A percentile compares a stretch with the other conserved stretches of the same genome.
Evolutionary conservation across 2,329 filamentous ascomycete species (phyloP).

Genomic region (Colletotrichum sp.): DNA sequence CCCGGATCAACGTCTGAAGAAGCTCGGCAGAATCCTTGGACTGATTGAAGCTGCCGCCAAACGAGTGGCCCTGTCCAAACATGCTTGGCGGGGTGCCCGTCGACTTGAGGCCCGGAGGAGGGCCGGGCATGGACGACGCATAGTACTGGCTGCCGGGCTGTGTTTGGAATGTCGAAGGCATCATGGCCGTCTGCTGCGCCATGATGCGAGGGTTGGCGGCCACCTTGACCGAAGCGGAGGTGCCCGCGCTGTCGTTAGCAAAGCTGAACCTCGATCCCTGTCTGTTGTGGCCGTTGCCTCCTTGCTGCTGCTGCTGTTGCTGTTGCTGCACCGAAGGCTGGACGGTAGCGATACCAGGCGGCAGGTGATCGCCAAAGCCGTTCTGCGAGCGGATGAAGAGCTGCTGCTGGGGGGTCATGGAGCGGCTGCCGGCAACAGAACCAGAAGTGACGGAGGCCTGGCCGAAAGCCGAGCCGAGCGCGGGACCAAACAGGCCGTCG

Average conservation of each 20-base stretch:
- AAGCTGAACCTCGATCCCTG: constrained; percentile 91
- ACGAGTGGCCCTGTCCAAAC: constrained; percentile 88
- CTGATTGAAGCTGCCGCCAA: constrained; percentile 73
- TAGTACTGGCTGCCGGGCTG: constrained; percentile 76
- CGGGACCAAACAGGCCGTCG: constrained; percentile 60
- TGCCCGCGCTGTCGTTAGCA: constrained; percentile 73
- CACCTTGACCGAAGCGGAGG: constrained; percentile 72
- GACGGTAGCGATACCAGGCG: constrained; percentile 61
- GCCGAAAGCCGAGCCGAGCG: constrained; percentile 52
- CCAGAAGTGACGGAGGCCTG: constrained; percentile 55
- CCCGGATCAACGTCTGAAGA: constrained; percentile 82
- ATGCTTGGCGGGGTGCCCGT: constrained; percentile 93
- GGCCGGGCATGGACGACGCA: constrained; percentile 84
- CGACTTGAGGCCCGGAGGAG: constrained; percentile 93
- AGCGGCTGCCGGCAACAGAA: constrained; percentile 67
- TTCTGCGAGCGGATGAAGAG: constrained; percentile 69
- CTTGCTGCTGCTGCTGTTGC: constrained; percentile 64
- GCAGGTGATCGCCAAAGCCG: constrained; percentile 64
- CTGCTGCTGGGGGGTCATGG: constrained; percentile 82
- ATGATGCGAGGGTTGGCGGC: constrained; percentile 81
- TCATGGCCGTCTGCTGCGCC: constrained; percentile 88
- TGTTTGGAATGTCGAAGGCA: constrained; percentile 69
- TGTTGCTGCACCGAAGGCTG: constrained; percentile 60
- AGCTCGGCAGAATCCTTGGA: constrained; percentile 79
- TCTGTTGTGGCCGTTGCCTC: constrained; percentile 70